Conservation (phyloP, 2,329 filamentous ascomycete genomes). For the Exophiala sp. region DNA sequence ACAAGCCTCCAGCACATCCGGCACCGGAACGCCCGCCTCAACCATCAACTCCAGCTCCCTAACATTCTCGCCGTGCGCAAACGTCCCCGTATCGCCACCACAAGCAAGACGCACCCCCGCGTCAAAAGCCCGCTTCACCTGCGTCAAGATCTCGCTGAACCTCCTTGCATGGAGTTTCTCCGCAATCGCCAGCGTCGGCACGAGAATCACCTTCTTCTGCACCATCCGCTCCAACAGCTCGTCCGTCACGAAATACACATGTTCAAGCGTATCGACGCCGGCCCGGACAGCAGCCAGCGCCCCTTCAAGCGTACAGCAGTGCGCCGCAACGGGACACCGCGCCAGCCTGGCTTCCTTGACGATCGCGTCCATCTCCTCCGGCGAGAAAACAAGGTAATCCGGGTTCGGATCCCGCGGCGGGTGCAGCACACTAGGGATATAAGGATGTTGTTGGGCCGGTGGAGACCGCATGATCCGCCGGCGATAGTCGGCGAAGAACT, state of each 20-base stretch:
- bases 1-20: constrained; percentile 46
- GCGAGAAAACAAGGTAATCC: constrained; percentile 12
- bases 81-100: constrained; percentile 51
- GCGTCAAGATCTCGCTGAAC: constrained; percentile 14
- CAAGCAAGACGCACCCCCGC: constrained; percentile 47
- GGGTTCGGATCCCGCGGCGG: constrained; percentile 11
- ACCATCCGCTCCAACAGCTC: constrained; percentile 44
- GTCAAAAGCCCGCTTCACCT: constrained; percentile 42
- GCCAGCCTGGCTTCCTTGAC: constrained; percentile 44
- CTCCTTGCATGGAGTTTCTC: constrained; percentile 33
- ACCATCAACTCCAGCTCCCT: constrained; percentile 52
- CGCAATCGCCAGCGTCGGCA: constrained; percentile 49
- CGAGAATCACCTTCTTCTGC: constrained; percentile 44
- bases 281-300: constrained; percentile 45
- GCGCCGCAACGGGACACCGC: constrained; percentile 41
- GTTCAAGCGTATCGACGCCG: constrained; percentile 46
- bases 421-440: constrained; percentile 19
- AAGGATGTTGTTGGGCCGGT: constrained; percentile 28
- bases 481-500: constrained; percentile 50
- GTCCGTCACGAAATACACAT: constrained; percentile 37
- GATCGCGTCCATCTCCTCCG: constrained; percentile 37
- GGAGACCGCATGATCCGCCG: constrained; percentile 43
- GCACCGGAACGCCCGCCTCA: constrained; percentile 46
- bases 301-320: constrained; percentile 40
- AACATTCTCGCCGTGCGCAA: constrained; percentile 49